Percentiles rank a stretch among this genome's conserved stretches.
These are phyloP conservation scores for Ceratobasidium sp. DNA, from an alignment of 1,284 basidiomycete genomes.

Conservation along the genomic window DNA sequence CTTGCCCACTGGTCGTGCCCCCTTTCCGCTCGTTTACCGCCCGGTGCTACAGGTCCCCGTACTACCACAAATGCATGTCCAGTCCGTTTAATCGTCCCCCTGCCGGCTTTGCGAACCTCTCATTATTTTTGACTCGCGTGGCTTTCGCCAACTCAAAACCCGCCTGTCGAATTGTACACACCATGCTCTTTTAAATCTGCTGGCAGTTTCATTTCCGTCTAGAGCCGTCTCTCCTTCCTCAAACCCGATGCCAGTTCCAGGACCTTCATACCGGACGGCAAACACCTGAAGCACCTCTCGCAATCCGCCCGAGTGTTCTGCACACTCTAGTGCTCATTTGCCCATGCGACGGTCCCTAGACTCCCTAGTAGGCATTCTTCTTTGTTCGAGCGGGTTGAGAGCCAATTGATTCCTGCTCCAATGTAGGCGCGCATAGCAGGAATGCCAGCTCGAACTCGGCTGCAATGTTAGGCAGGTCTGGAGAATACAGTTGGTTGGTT, in stretches of 20 bases:
- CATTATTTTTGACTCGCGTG: slow-evolving; percentile 49
- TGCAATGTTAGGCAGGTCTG: slow-evolving; percentile 32
- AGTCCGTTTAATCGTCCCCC: neutral
- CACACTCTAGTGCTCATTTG: slow-evolving; percentile 71
- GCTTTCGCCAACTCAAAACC: slow-evolving; percentile 45
- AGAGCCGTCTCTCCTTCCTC: slow-evolving; percentile 34
- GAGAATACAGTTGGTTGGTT: slow-evolving; percentile 73
- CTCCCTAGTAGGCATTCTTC: slow-evolving; percentile 23
- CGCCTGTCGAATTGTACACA: neutral
- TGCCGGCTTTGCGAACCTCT: neutral
- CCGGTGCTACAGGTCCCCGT: neutral
- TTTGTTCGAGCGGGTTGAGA: neutral
- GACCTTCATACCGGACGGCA: slow-evolving; percentile 62
- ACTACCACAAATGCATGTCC: neutral
- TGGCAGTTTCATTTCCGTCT: slow-evolving; percentile 31
- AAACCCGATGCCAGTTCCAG: slow-evolving; percentile 42
- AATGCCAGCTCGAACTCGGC: slow-evolving; percentile 39
- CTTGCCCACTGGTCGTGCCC: too few relatives aligned
- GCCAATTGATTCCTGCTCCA: slow-evolving; percentile 11
- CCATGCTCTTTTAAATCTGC: slow-evolving; percentile 24
- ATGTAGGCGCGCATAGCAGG: slow-evolving; percentile 1
- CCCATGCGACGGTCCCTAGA: slow-evolving; percentile 57
- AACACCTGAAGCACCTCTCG: slow-evolving; percentile 66
- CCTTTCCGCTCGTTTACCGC: too few relatives aligned
- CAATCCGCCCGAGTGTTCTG: slow-evolving; percentile 75